Evolutionary conservation across 2,329 filamentous ascomycete genomes (phyloP).

Genomic region (Boeremia exigua): DNA sequence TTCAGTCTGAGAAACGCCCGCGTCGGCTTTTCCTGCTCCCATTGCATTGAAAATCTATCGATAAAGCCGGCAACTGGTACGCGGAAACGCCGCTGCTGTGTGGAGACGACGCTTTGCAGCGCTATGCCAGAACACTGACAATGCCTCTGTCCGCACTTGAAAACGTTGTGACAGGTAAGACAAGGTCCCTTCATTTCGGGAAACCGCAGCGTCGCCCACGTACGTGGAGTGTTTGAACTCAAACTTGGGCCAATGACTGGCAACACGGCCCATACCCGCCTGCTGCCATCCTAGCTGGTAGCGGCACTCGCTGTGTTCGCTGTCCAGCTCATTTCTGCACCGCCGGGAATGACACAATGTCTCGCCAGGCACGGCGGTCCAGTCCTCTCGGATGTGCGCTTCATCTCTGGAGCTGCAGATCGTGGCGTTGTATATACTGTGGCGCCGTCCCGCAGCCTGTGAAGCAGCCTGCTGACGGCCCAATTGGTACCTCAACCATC

Average conservation of each 20-base stretch:
- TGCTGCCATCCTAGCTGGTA: constrained; percentile 31
- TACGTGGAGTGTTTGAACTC: constrained; percentile 46
- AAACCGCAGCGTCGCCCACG: constrained; percentile 46
- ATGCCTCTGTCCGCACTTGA: background rate
- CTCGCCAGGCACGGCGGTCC: constrained; percentile 35
- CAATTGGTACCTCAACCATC: constrained; percentile 33
- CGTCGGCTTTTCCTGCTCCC: constrained; percentile 6
- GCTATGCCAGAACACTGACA: constrained; percentile 21
- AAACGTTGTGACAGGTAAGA: constrained; percentile 35
- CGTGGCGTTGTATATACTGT: constrained; percentile 40
- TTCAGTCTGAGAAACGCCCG: constrained; percentile 23
- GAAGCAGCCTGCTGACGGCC: constrained; percentile 15
- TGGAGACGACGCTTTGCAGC: constrained; percentile 26
- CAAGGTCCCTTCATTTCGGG: constrained; percentile 50
- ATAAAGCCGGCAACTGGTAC: constrained; percentile 15
- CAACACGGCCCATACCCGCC: constrained; percentile 32
- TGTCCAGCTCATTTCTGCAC: constrained; percentile 28
- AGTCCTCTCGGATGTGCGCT: constrained; percentile 27
- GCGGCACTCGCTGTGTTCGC: constrained; percentile 28
- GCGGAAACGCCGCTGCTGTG: constrained; percentile 25
- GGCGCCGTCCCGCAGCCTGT: constrained; percentile 33
- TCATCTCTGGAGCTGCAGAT: constrained; percentile 17
- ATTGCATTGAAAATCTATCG: constrained; percentile 23
- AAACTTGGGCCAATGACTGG: constrained; percentile 41
- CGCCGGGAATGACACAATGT: constrained; percentile 33